These are phyloP conservation scores for Cytidiella melzeri DNA, from an alignment of 768 basidiomycete species.

Conservation along the genomic window DNA sequence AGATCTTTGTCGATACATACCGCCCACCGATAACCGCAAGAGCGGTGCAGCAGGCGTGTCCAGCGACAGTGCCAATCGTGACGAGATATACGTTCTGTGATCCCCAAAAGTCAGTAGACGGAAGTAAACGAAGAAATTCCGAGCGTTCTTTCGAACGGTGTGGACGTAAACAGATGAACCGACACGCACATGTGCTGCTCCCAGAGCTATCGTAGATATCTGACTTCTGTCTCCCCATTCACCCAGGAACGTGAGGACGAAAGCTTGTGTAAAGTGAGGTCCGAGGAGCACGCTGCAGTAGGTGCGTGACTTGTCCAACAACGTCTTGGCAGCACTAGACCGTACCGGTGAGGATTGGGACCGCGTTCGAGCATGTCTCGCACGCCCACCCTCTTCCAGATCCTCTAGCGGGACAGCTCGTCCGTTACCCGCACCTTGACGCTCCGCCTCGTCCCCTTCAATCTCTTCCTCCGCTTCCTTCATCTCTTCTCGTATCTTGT, in stretches of 20 bases:
- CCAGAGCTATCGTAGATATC: conserved; percentile 93
- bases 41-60: conserved; percentile 82
- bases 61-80: conserved; percentile 82
- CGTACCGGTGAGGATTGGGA: conserved; percentile 14
- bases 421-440: conserved; percentile 38
- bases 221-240: conserved; percentile 99
- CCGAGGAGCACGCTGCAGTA: conserved; percentile 78
- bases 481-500: conserved; percentile 91
- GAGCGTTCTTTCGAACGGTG: not conserved
- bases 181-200: conserved; percentile 81
- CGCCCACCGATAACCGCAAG: conserved; percentile 92
- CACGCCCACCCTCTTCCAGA: conserved; percentile 59
- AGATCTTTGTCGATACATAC: conserved; percentile 89
- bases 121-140: not conserved
- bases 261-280: conserved; percentile 93
- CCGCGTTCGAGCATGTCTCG: conserved; percentile 11
- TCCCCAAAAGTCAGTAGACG: conserved; percentile 9
- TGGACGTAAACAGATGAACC: not conserved
- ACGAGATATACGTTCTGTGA: conserved; percentile 87
- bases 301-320: conserved; percentile 68
- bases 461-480: conserved; percentile 95
- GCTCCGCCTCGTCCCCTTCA: conserved; percentile 63
- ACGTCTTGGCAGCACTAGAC: conserved; percentile 13
- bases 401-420: conserved; percentile 58
- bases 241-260: conserved; percentile 93